Evolutionary conservation across 176 grass and related monocot genomes (phyloP), one percentile per base, ranked within the genome.

Genomic region (Aegilops tauschii): DNA sequence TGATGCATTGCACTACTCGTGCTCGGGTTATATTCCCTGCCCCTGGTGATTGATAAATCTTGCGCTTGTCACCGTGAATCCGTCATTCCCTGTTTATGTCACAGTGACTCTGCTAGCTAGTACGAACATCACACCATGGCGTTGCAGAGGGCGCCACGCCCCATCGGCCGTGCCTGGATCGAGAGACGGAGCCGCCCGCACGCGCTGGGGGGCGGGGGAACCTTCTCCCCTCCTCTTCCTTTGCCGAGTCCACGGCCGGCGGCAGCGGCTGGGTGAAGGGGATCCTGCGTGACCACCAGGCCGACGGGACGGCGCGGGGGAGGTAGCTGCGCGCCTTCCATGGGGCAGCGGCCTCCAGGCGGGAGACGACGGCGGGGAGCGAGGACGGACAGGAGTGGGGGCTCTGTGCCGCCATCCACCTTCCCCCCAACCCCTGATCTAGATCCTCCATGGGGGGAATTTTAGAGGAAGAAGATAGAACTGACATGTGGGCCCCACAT

Each of bases 261-360:
- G 42, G 52, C 23, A 78, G 58, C 6, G 14, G 25, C 0, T 50
- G 44, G 39, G 69, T 39, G 20, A 78, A 73, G 69, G 84, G 52
- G 31, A 83, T 61, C 76, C 42, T 74, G 65, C 70, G 85, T 1
- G 84, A 36, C 79, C 73, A 86, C 95, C 95, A 97, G 52, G 31
- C 78, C 9, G 61, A 44, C 10, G 92, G 85, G 12, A 40, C 36
- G 18, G 84, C 29, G 29, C 86, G 80, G 34, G 83, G 59, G 27
- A 86, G 69, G 45, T 76, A 83, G 82, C 77, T 94, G 25, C 90
- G 95, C 13, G 67, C 84, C 86, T 86, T 93, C 35, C 86, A 78
- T 12, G 68, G 86, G 68, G 91, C 86, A n/a, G 66, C 77, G 68
- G 52, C 71, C 31, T 86, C 78, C 17, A 85, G 56, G 69, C 31